Evolutionary conservation across 2,329 filamentous ascomycete species (phyloP).

Genomic region (Tolypocladium endophyticum): DNA sequence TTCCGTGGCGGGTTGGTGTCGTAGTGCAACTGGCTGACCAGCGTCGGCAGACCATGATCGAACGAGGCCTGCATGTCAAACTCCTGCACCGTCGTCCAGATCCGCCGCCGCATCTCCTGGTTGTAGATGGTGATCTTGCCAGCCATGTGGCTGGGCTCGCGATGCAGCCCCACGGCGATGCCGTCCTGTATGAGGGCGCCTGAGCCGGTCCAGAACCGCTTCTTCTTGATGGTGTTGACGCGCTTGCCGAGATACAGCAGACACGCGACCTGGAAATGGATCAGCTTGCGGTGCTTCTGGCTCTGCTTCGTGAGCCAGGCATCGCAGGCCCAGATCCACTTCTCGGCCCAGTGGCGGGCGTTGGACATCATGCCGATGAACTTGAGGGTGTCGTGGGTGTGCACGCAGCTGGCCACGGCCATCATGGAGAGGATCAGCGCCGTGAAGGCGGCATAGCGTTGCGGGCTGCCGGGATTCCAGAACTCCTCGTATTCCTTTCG

Average conservation of each 20-base stretch:
- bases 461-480: slow-evolving; percentile 34
- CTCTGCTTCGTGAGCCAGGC: slow-evolving; percentile 44
- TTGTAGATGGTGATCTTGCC: slow-evolving; percentile 47
- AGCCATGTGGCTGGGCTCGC: slow-evolving; percentile 45
- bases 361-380: slow-evolving; percentile 49
- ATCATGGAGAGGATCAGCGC: slow-evolving; percentile 50
- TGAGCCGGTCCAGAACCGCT: slow-evolving; percentile 50
- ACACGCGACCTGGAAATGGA: slow-evolving; percentile 51
- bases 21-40: slow-evolving; percentile 45
- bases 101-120: slow-evolving; percentile 49
- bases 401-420: slow-evolving; percentile 46
- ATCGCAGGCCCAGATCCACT: slow-evolving; percentile 46
- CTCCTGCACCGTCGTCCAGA: slow-evolving; percentile 52
- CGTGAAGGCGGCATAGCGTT: slow-evolving; percentile 42
- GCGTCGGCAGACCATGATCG: slow-evolving; percentile 47
- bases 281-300: slow-evolving; percentile 48
- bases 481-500: slow-evolving; percentile 43
- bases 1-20: slow-evolving; percentile 46
- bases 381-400: slow-evolving; percentile 39
- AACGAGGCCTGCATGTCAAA: slow-evolving; percentile 53
- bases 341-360: slow-evolving; percentile 42
- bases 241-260: slow-evolving; percentile 50
- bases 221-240: slow-evolving; percentile 55
- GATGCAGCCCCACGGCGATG: slow-evolving; percentile 48
- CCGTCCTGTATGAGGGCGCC: slow-evolving; percentile 47